Evolutionary conservation across 108 stramenopile species (phyloP).

Genomic region (Nitzschia putrida): DNA sequence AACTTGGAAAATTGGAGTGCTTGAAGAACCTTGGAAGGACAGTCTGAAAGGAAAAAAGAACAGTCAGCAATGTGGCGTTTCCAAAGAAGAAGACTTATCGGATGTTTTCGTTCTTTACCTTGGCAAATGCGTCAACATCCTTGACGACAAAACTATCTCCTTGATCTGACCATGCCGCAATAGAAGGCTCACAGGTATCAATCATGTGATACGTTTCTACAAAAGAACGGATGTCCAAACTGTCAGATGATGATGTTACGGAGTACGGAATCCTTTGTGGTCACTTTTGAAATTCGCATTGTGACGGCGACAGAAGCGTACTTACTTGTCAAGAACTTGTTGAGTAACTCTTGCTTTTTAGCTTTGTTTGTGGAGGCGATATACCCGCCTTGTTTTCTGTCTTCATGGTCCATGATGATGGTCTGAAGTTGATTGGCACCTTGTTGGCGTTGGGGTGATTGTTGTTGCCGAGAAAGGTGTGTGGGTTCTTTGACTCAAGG

Average conservation of each 20-base stretch:
- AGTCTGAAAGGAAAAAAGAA: conserved; percentile 10
- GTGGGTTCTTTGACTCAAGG: too few species aligned
- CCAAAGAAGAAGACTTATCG: too few species aligned
- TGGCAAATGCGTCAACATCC: conserved; percentile 54
- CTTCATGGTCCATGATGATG: conserved; percentile 15
- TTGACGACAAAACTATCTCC: conserved; percentile 66
- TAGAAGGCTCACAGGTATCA: conserved; percentile 24
- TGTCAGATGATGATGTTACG: neutral
- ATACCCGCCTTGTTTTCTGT: neutral
- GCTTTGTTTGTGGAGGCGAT: neutral
- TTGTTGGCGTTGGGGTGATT: too few species aligned
- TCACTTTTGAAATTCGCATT: neutral
- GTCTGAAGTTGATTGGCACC: neutral
- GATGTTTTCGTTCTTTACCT: conserved; percentile 12
- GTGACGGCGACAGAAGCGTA: neutral
- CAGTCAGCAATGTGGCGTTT: neutral
- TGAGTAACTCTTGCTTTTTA: conserved; percentile 29
- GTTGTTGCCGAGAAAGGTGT: too few species aligned
- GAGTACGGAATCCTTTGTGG: neutral
- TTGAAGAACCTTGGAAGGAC: conserved; percentile 86
- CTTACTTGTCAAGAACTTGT: conserved; percentile 42
- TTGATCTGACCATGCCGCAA: conserved; percentile 50
- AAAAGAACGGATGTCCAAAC: neutral
- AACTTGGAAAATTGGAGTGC: conserved; percentile 82
- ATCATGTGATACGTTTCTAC: conserved; percentile 41